Evolutionary conservation across 1,284 basidiomycete species (phyloP).

Genomic region (Boletus mariae): DNA sequence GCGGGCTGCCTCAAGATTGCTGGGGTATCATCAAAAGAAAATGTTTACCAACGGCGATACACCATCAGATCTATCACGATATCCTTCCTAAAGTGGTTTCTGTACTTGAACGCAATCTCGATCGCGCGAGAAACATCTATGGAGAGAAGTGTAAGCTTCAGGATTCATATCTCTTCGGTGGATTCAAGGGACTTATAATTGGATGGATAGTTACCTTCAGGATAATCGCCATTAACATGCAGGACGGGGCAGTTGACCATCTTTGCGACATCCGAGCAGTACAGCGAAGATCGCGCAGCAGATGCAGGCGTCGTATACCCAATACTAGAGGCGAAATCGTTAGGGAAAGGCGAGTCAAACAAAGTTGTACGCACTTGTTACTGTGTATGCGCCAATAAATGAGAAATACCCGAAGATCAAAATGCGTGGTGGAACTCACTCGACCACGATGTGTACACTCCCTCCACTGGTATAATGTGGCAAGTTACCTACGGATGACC

Average conservation of each 20-base stretch:
- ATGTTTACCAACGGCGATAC: constrained; percentile 72
- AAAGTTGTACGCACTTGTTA: constrained; percentile 44
- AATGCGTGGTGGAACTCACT: constrained; percentile 49
- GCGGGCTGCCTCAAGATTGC: background rate
- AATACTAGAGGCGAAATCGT: constrained; percentile 48
- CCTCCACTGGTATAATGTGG: constrained; percentile 90
- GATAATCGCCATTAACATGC: constrained; percentile 90
- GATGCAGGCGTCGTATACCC: constrained; percentile 88
- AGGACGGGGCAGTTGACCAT: constrained; percentile 85
- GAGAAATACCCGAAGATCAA: constrained; percentile 66
- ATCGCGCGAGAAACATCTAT: constrained; percentile 76
- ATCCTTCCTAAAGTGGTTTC: constrained; percentile 83
- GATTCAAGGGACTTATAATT: background rate
- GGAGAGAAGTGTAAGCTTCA: background rate
- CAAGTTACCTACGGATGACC: constrained; percentile 54
- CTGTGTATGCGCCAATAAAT: constrained; percentile 30
- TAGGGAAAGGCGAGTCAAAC: background rate
- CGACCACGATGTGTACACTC: constrained; percentile 86
- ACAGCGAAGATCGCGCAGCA: constrained; percentile 76
- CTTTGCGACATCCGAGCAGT: constrained; percentile 88
- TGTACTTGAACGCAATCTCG: constrained; percentile 78
- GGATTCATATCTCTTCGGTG: background rate
- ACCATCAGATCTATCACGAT: constrained; percentile 86
- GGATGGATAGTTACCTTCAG: constrained; percentile 59
- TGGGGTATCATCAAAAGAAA: background rate